phyloP scores from a whole-genome alignment of 257 asterid genomes.

The Parsonsia alboflavescens region DNA sequence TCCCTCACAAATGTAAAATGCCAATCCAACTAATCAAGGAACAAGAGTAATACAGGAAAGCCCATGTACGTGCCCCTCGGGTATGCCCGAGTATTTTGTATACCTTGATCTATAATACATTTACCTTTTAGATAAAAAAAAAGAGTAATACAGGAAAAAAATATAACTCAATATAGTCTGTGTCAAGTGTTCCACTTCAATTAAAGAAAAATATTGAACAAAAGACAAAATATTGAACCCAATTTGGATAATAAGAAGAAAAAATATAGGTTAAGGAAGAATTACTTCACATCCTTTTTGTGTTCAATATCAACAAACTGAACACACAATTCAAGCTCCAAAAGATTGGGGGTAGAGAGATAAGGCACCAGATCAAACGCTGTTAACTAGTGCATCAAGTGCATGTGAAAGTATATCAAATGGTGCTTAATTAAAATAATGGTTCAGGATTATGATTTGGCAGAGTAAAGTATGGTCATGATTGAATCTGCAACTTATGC shows the following conservation, averaged over 20 bases:
- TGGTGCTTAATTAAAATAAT: background rate
- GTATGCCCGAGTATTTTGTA: no score
- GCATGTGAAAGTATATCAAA: background rate
- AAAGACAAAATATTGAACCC: background rate
- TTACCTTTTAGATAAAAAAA: no score
- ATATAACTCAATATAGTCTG: no score
- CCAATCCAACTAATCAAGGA: background rate
- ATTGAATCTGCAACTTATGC: no score
- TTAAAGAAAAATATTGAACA: no score
- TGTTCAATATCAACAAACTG: background rate
- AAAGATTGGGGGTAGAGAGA: background rate
- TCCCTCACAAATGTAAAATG: background rate
- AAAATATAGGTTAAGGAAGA: no score
- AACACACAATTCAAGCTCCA: background rate
- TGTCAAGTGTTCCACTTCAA: no score
- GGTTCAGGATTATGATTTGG: background rate
- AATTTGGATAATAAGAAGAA: background rate
- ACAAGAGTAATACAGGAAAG: background rate
- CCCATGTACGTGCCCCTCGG: no score
- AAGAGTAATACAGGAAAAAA: no score
- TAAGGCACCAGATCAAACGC: background rate
- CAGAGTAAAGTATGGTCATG: background rate
- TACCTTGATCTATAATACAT: no score
- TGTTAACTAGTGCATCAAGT: background rate
- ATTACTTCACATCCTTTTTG: background rate